Evolutionary conservation across 1,284 basidiomycete species (phyloP), one percentile per base, ranked within the genome.

Genomic region (Trametes versicolor): DNA sequence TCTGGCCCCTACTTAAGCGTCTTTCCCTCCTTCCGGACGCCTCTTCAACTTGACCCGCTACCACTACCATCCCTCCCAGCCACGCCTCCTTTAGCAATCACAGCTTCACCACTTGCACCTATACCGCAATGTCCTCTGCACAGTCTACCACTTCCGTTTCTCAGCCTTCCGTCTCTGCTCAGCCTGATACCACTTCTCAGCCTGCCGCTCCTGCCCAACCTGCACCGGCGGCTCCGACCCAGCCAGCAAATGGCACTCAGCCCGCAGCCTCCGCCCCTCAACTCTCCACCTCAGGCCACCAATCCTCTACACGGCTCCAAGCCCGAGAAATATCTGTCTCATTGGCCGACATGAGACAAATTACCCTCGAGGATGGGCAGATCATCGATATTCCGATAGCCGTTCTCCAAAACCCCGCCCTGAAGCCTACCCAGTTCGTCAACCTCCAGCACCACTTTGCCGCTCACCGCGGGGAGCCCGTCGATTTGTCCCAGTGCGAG

Each of bases 391-490:
- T 67, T 21, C 63, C 68, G 0, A 12, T 19, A 8, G 52, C 51
- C n/a, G 37, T 66, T 36, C 65, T 69, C 58, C 32, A 25, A 36
- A 37, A 54, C 9, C 63, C 65, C 2, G 32, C 65, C 17, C 65
- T 61, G 1, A 64, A 60, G 17, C 68, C 65, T 13, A 12, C n/a
- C 51, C 57, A 69, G 21, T 63, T 66, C 51, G 45, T 69, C 2
- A 55, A 69, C 61, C 65, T 69, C 54, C 63, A 66, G 53, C 65
- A 65, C 52, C 45, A 66, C 63, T 66, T 59, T 45, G 36, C 37
- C 15, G 41, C 27, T 2, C 32, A 47, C 8, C 47, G 52, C 15
- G 45, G 55, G 6, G 25, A 43, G 17, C 47, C 58, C 25, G 10
- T 55, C n/a, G 55, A 63, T 45, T 51, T 69, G 27, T 29, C 57